Percentiles rank a stretch among this genome's conserved stretches.
Evolutionary conservation across 2,329 filamentous ascomycete genomes (phyloP).

Genomic region (Alternaria dauci): DNA sequence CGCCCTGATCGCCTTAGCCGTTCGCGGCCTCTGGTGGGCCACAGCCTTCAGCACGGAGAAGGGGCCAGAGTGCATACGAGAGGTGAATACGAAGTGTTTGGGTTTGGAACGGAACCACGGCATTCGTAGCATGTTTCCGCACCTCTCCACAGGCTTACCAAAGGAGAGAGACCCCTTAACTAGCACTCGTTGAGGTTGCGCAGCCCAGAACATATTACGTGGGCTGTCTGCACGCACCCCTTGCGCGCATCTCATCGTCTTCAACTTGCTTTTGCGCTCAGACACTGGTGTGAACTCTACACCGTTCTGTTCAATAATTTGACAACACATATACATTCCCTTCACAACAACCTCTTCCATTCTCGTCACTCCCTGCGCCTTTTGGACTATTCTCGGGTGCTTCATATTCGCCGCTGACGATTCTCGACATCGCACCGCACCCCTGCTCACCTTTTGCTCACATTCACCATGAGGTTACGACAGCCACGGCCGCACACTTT

Average conservation of each 20-base stretch:
- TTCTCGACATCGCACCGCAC: constrained; percentile 6
- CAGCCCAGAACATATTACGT: constrained; percentile 27
- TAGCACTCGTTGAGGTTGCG: constrained; percentile 20
- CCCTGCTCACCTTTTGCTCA: constrained; percentile 21
- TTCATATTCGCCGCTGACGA: constrained; percentile 9
- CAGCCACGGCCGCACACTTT: constrained; percentile 58
- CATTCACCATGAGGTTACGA: constrained; percentile 66
- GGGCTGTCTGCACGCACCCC: constrained; percentile 35
- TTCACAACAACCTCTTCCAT: constrained; percentile 11
- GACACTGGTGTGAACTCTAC: constrained; percentile 19
- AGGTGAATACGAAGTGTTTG: constrained; percentile 26
- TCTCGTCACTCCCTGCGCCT: constrained; percentile 22
- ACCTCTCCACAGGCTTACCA: constrained; percentile 15
- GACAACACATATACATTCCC: constrained; percentile 1
- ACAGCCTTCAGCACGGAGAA: constrained; percentile 28
- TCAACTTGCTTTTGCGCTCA: constrained; percentile 18
- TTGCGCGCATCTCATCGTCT: constrained; percentile 37
- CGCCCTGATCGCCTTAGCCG: constrained; percentile 7
- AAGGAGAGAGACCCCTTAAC: constrained; percentile 24
- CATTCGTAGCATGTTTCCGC: constrained; percentile 9
- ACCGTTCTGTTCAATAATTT: constrained; percentile 13
- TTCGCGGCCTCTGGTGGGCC: constrained; percentile 10
- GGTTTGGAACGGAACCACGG: constrained; percentile 21
- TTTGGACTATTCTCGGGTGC: neutral
- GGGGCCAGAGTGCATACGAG: constrained; percentile 24